phyloP scores from a whole-genome alignment of 441 rosid species.

The Gossypium gossypioides region DNA sequence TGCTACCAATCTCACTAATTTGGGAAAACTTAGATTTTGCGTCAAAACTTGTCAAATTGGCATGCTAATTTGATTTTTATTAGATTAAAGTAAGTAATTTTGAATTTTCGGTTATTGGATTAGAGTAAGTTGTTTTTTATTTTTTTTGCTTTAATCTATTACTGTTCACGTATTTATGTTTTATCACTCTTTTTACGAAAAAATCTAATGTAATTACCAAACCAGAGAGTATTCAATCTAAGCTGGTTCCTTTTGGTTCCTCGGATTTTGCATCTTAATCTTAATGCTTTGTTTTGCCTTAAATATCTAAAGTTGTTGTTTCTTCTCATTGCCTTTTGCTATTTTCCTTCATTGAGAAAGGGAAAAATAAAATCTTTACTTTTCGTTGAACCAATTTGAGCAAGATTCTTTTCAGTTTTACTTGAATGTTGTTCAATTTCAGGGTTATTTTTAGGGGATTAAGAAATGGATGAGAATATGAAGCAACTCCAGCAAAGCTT shows the following conservation, averaged over 20 bases:
- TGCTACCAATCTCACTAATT: no score
- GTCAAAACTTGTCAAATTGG: not conserved
- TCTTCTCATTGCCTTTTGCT: not conserved
- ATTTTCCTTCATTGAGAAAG: not conserved
- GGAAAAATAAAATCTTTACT: not conserved
- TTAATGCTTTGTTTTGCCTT: not conserved
- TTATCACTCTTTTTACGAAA: not conserved
- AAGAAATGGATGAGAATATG: conserved; percentile 48
- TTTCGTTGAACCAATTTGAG: not conserved
- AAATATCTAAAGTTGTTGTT: not conserved
- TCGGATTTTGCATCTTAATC: not conserved
- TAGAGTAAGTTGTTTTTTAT: not conserved
- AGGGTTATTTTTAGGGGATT: not conserved
- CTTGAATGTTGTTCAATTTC: not conserved
- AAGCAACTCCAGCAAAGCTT: conserved; percentile 38
- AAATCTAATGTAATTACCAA: not conserved
- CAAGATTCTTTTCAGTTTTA: not conserved
- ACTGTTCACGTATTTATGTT: not conserved
- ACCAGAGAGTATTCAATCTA: not conserved
- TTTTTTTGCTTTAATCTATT: not conserved
- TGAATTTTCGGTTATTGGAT: not conserved
- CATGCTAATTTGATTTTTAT: not conserved
- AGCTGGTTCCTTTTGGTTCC: not conserved
- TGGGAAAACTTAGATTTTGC: no score
- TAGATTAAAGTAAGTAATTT: not conserved